phyloP scores from a whole-genome alignment of 139 green algal genomes.

The Coccomyxa sp. region DNA sequence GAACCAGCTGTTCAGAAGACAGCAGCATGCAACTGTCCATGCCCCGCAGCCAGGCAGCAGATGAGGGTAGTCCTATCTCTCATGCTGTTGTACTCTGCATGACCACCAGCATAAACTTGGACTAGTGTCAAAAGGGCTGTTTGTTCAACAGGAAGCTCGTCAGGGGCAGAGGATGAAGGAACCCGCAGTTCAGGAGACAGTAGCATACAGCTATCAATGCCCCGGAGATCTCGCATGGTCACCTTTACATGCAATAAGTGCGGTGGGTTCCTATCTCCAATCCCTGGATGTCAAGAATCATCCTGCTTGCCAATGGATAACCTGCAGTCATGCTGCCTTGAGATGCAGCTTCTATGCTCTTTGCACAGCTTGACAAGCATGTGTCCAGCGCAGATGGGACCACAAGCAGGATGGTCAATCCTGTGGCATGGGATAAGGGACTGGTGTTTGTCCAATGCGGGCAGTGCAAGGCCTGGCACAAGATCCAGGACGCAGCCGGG shows the following conservation, averaged over 20 bases:
- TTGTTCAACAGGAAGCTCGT: too few relatives aligned
- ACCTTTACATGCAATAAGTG: conserved; percentile 64
- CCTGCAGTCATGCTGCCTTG: not conserved
- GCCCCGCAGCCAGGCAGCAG: too few relatives aligned
- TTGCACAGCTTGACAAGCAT: not conserved
- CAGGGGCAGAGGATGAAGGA: not conserved
- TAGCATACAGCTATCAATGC: conserved; percentile 2
- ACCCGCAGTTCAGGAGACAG: not conserved
- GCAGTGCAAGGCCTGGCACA: conserved; percentile 56
- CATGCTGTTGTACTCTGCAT: too few relatives aligned
- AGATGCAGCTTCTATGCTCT: not conserved
- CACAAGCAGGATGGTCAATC: conserved; percentile 48
- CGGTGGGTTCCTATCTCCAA: conserved; percentile 21
- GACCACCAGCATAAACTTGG: too few relatives aligned
- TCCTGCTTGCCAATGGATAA: not conserved
- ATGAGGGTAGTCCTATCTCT: too few relatives aligned
- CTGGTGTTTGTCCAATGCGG: conserved; percentile 49
- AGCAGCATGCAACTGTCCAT: too few relatives aligned
- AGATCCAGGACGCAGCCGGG: conserved; percentile 28
- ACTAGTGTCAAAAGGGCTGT: too few relatives aligned
- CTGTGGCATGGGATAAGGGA: conserved; percentile 52
- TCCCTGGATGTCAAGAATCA: not conserved
- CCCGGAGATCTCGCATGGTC: conserved; percentile 43
- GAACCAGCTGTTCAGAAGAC: not conserved
- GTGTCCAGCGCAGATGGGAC: conserved; percentile 6